phyloP scores from a whole-genome alignment of 2,329 filamentous ascomycete genomes.

The Zymoseptoria tritici region DNA sequence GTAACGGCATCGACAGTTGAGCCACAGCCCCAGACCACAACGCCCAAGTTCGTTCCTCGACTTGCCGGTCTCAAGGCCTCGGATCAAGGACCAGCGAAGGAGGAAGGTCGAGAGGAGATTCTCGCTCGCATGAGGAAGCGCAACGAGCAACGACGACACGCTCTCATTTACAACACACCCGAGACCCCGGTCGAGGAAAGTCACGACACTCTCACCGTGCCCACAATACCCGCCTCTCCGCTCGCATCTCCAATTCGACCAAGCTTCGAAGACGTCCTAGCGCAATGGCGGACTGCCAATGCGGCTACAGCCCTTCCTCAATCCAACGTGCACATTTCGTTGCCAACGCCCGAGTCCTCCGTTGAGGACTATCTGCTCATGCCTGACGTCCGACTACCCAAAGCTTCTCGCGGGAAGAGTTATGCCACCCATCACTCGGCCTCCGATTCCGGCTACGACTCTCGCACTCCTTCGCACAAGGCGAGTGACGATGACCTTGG shows the following conservation, averaged over 20 bases:
- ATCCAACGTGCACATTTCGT: not conserved
- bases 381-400: not conserved
- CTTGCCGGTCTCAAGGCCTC: not conserved
- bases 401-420: not conserved
- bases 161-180: not conserved
- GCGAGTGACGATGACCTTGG: constrained; percentile 16
- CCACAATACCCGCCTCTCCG: not conserved
- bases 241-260: constrained; percentile 1
- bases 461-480: constrained; percentile 19
- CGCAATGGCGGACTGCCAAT: not conserved
- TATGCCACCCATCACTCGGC: constrained; percentile 11
- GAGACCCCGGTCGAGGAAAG: not conserved
- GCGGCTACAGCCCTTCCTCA: not conserved
- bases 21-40: not conserved
- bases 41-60: not conserved
- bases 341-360: no score
- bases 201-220: not conserved
- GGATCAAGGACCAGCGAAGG: not conserved
- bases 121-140: not conserved
- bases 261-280: not conserved
- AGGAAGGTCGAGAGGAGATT: not conserved
- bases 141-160: not conserved
- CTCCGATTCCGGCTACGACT: constrained; percentile 26
- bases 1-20: not conserved
- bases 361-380: not conserved